These are phyloP conservation scores for Articulospora tetracladia DNA, from an alignment of 495 filamentous ascomycete species.

Conservation along the genomic window DNA sequence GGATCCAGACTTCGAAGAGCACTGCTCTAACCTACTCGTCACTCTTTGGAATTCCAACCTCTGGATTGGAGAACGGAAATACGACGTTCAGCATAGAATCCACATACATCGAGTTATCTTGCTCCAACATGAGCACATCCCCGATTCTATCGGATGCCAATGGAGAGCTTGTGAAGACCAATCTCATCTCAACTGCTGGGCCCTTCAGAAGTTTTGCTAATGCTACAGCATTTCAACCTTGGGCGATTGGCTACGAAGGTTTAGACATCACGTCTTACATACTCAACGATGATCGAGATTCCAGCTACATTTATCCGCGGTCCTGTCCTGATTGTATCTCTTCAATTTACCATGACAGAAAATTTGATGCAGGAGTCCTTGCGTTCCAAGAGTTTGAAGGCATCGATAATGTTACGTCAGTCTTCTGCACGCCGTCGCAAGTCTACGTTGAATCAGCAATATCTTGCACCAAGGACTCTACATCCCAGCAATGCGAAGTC, in stretches of 20 bases:
- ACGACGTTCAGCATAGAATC: constrained; percentile 21
- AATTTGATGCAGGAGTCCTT: constrained; percentile 9
- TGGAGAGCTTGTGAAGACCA: background rate
- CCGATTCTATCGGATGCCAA: background rate
- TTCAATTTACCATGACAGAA: background rate
- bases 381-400: constrained; percentile 20
- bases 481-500: constrained; percentile 5
- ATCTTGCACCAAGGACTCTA: constrained; percentile 3
- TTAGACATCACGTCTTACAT: constrained; percentile 2
- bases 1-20: constrained; percentile 6
- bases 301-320: background rate
- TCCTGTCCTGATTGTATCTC: constrained; percentile 18
- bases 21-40: constrained; percentile 17
- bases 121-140: constrained; percentile 7
- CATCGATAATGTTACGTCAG: constrained; percentile 3
- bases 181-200: constrained; percentile 14
- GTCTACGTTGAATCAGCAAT: constrained; percentile 16
- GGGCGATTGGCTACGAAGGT: constrained; percentile 19
- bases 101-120: constrained; percentile 16
- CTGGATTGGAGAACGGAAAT: constrained; percentile 10
- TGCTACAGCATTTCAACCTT: background rate
- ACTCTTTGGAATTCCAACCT: constrained; percentile 18
- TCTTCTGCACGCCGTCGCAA: constrained; percentile 18
- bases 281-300: background rate
- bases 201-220: constrained; percentile 13